Conservation (phyloP, 78 protist species). For the Acrasis kona region DNA sequence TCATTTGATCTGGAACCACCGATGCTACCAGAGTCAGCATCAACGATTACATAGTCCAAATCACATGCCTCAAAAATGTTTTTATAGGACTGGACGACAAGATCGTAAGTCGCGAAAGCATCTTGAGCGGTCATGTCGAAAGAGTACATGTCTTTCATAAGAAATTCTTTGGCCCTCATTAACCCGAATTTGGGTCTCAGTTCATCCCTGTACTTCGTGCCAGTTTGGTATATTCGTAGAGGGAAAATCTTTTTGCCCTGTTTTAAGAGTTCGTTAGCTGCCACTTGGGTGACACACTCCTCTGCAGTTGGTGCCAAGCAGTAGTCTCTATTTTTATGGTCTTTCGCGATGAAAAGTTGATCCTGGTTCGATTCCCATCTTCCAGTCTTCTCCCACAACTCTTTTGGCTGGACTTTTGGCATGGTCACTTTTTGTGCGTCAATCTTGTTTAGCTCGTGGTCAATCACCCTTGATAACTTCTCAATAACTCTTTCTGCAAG, state of each 20-base stretch:
- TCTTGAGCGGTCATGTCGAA: conserved; percentile 38
- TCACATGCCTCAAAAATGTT: conserved; percentile 35
- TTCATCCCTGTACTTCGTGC: conserved; percentile 72
- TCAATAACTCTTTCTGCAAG: background rate
- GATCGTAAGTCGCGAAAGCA: conserved; percentile 42
- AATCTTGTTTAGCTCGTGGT: background rate
- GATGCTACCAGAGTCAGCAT: conserved; percentile 71
- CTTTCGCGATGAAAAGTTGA: conserved; percentile 37
- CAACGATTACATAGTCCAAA: conserved; percentile 32
- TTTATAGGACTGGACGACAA: conserved; percentile 36
- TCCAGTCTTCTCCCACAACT: conserved; percentile 14
- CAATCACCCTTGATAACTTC: background rate
- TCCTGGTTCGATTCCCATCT: conserved; percentile 10
- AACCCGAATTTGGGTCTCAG: conserved; percentile 70
- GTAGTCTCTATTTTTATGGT: conserved; percentile 32
- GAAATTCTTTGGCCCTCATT: conserved; percentile 60
- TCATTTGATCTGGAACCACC: conserved; percentile 67
- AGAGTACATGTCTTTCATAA: conserved; percentile 78
- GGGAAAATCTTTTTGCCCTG: conserved; percentile 34
- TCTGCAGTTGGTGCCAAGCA: conserved; percentile 76
- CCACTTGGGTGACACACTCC: conserved; percentile 46
- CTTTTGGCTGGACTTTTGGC: background rate
- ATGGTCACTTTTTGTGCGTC: conserved; percentile 5
- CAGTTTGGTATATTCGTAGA: conserved; percentile 57
- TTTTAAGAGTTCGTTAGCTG: conserved; percentile 24